phyloP scores from a whole-genome alignment of 73 alveolate genomes.

The Paramecium octaurelia region DNA sequence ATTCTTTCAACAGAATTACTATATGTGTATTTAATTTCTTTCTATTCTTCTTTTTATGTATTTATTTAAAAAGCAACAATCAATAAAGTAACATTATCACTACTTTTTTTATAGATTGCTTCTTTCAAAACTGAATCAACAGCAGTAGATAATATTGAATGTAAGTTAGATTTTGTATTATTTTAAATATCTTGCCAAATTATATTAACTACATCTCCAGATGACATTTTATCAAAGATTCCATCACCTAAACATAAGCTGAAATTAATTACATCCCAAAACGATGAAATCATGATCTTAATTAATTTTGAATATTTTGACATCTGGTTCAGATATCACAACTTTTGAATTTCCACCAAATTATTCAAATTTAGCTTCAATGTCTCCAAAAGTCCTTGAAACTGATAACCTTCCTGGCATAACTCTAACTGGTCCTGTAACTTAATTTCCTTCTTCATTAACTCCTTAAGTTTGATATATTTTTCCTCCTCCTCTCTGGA shows the following conservation, averaged over 20 bases:
- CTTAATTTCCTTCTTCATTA: constrained; percentile 16
- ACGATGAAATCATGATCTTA: constrained; percentile 74
- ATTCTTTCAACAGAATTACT: constrained; percentile 10
- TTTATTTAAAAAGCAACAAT: constrained; percentile 74
- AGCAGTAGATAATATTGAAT: constrained; percentile 83
- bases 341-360: constrained; percentile 98
- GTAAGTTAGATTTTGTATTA: constrained; percentile 64
- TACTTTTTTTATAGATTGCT: constrained; percentile 82
- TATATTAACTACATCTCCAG: constrained; percentile 85
- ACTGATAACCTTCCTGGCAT: constrained; percentile 94
- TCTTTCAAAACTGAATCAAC: constrained; percentile 91
- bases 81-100: constrained; percentile 95
- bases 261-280: constrained; percentile 55
- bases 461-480: constrained; percentile 71
- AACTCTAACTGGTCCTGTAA: constrained; percentile 84
- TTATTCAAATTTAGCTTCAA: constrained; percentile 87
- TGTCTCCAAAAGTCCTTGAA: constrained; percentile 96
- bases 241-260: constrained; percentile 86
- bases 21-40: neutral
- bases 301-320: constrained; percentile 79
- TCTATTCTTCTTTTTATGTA: neutral
- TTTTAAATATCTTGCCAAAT: constrained; percentile 59
- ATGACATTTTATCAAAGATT: constrained; percentile 91
- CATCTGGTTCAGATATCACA: constrained; percentile 90
- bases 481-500: constrained; percentile 86